Base-by-base conservation (phyloP, 192 early-diverging fungal genomes). In the Funneliformis mosseae region DNA sequence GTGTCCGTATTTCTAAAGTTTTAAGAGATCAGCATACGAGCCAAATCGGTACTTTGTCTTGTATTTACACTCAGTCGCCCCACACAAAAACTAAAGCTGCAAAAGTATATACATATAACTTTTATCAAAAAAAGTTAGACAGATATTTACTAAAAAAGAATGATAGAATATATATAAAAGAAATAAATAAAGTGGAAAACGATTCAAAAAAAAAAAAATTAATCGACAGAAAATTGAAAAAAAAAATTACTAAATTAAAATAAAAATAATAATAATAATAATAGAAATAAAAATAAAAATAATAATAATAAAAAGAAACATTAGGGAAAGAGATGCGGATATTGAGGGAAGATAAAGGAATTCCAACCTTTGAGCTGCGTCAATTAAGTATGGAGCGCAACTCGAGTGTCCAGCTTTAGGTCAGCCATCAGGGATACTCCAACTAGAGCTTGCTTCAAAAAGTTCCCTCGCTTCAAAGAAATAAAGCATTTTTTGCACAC, bases 361-460 rank as follows among this genome's bases (percentile, higher is more conserved):
- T 50, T 79, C 78, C 78, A 79, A 79, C 78, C 78, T 79, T 79
- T 79, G 78, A 79, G 78, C 78, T 79, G 78, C 78, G 78, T 70
- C 78, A 79, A 55, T 28, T 39, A 62, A 46, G 43, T 78, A 78
- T 78, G 77, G 77, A 78, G 46, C 78, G 78, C 78, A 79, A 79
- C 78, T 79, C 78, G 78, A 41, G 66, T 59, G 41, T 79, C 78
- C 78, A 79, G 76, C 25, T 38, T 25, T 21, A 55, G 66, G 18
- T 25, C 11, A 79, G 77, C 27, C 28, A 48, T 74, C 74, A 21
- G 46, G 33, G 70, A 21, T 28, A 27, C 23, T 16, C 28, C 62
- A 45, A 25, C 67, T 45, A 77, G 39, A 82, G 12, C 72, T 41
- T 59, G 39, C 18, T 74, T 59, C 11, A 39, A 43, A 33, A 25